Evolutionary conservation across 306 rosid species (phyloP).

Genomic region (Trifolium dubium): DNA sequence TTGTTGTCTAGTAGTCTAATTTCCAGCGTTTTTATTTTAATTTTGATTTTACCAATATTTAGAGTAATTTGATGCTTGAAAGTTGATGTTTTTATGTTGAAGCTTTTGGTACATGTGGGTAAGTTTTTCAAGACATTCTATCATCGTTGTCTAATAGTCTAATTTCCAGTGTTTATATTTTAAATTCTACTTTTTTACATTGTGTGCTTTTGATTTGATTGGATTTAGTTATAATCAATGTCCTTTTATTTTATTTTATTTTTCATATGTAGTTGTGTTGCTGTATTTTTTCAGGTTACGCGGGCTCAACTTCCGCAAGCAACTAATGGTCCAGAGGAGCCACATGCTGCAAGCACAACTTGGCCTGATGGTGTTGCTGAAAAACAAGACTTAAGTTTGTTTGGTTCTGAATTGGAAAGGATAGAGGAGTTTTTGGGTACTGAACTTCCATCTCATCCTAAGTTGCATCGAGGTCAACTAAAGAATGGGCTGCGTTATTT

Average conservation of each 20-base stretch:
- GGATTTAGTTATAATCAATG: slow-evolving; percentile 10
- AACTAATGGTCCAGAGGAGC: slow-evolving; percentile 93
- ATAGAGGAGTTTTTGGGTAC: slow-evolving; percentile 68
- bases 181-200: slow-evolving; percentile 13
- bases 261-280: slow-evolving; percentile 13
- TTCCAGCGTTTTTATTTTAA: neutral
- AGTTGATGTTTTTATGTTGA: slow-evolving; percentile 30
- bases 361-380: slow-evolving; percentile 84
- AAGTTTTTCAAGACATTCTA: slow-evolving; percentile 24
- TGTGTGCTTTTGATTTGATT: slow-evolving; percentile 16
- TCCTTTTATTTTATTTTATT: neutral
- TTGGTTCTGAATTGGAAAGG: slow-evolving; percentile 59
- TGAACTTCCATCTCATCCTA: slow-evolving; percentile 88
- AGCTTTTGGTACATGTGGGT: slow-evolving; percentile 17
- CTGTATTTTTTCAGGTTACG: slow-evolving; percentile 48
- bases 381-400: slow-evolving; percentile 62
- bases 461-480: slow-evolving; percentile 80
- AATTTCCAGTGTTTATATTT: neutral
- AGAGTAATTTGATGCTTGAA: slow-evolving; percentile 3
- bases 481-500: slow-evolving; percentile 86
- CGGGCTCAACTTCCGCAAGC: slow-evolving; percentile 58
- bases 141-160: slow-evolving; percentile 2
- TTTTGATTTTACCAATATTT: slow-evolving; percentile 16
- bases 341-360: slow-evolving; percentile 86
- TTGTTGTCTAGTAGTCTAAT: slow-evolving; percentile 1